Conservation (phyloP, 768 basidiomycete species). For the Sarcomyxa edulis region DNA sequence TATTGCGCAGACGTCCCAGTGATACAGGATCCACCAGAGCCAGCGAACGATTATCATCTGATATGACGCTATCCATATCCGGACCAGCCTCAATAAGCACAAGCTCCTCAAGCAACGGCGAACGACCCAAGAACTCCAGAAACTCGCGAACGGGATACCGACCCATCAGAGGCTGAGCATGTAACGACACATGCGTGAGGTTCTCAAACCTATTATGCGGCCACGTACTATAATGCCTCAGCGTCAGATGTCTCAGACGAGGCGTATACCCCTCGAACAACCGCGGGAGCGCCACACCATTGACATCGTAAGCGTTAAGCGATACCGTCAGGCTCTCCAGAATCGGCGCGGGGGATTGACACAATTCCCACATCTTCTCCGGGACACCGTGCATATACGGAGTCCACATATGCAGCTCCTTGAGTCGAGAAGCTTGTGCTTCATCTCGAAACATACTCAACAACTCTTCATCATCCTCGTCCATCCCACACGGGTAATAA, state of each 20-base stretch:
- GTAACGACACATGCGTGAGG: slow-evolving; percentile 5
- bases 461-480: no score
- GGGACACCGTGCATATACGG: no score
- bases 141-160: slow-evolving; percentile 1
- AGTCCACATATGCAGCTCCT: no score
- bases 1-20: neutral
- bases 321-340: slow-evolving; percentile 3
- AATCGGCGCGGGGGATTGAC: slow-evolving; percentile 1
- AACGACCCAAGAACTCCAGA: neutral
- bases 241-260: slow-evolving; percentile 1
- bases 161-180: neutral
- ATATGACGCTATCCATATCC: neutral
- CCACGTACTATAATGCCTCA: neutral
- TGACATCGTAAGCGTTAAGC: neutral
- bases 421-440: no score
- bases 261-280: slow-evolving; percentile 2
- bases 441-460: no score
- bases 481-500: no score
- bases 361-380: no score
- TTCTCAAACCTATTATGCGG: neutral
- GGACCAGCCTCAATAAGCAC: neutral
- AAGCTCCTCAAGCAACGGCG: slow-evolving; percentile 4
- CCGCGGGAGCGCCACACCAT: neutral
- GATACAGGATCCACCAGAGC: neutral
- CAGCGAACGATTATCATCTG: no score